Percentiles rank a stretch among this genome's conserved stretches.
phyloP scores from a whole-genome alignment of 2,329 filamentous ascomycete species.

The Monilinia polystroma region DNA sequence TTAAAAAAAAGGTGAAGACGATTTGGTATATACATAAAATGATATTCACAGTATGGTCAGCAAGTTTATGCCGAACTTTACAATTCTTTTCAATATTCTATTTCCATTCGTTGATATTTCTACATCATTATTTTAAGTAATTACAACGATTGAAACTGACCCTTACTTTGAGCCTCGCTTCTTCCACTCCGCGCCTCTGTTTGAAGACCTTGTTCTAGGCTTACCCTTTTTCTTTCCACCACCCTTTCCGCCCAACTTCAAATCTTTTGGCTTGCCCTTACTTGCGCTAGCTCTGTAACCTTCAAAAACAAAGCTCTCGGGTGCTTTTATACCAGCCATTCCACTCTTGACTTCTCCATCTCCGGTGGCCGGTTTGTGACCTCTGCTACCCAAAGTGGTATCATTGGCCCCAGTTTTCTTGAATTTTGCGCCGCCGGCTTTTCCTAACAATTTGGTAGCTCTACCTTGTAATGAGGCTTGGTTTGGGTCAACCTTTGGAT shows the following conservation, averaged over 20 bases:
- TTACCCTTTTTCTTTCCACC: conserved; percentile 51
- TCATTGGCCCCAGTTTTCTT: conserved; percentile 38
- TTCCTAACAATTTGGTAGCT: conserved; percentile 70
- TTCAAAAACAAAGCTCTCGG: conserved; percentile 77
- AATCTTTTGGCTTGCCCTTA: conserved; percentile 61
- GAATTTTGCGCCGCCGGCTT: conserved; percentile 55
- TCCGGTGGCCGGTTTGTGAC: conserved; percentile 22
- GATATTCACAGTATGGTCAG: background rate
- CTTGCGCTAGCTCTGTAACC: conserved; percentile 70
- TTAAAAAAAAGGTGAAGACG: background rate
- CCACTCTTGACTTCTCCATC: conserved; percentile 17
- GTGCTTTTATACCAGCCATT: conserved; percentile 47
- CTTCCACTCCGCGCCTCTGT: conserved; percentile 42
- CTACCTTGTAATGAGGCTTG: conserved; percentile 72
- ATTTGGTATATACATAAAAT: background rate
- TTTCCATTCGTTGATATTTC: conserved; percentile 6
- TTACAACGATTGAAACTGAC: conserved; percentile 10
- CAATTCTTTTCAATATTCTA: background rate
- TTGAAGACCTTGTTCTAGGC: conserved; percentile 42
- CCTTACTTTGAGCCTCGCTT: conserved; percentile 42
- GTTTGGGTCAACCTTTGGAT: conserved; percentile 67
- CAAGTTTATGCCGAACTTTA: background rate
- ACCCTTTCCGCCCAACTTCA: conserved; percentile 58
- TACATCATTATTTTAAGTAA: conserved; percentile 5
- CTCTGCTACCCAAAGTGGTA: conserved; percentile 31